Evolutionary conservation across 1,284 basidiomycete genomes (phyloP).

Genomic region (Mycosarcoma mackinlayi): DNA sequence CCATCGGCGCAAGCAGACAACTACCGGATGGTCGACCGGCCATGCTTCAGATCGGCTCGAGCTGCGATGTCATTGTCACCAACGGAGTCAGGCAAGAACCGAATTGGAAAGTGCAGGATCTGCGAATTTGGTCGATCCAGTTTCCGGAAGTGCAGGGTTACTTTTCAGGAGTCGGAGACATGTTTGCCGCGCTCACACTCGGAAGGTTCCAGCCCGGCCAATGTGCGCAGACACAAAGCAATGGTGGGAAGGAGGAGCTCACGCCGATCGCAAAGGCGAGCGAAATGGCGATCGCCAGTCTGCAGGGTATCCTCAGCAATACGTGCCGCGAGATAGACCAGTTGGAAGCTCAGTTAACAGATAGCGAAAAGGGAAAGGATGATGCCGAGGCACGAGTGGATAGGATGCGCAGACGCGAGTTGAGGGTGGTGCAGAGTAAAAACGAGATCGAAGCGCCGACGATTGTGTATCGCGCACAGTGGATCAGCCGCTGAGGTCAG

Average conservation of each 20-base stretch:
- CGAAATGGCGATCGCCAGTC: slow-evolving; percentile 78
- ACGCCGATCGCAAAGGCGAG: slow-evolving; percentile 73
- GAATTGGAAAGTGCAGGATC: not conserved
- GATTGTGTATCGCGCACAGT: slow-evolving; percentile 54
- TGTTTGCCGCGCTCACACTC: slow-evolving; percentile 92
- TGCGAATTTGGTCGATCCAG: slow-evolving; percentile 74
- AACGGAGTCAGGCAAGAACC: slow-evolving; percentile 21
- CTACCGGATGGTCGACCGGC: slow-evolving; percentile 42
- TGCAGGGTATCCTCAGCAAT: slow-evolving; percentile 80
- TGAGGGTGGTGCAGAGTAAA: slow-evolving; percentile 62
- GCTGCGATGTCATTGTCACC: slow-evolving; percentile 52
- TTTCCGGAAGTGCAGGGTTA: slow-evolving; percentile 88
- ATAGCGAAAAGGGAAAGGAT: slow-evolving; percentile 4
- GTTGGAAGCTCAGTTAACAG: slow-evolving; percentile 5
- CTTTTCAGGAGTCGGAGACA: slow-evolving; percentile 95
- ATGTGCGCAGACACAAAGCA: not conserved
- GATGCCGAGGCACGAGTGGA: slow-evolving; percentile 53
- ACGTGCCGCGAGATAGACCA: slow-evolving; percentile 44
- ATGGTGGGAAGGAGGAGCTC: slow-evolving; percentile 48
- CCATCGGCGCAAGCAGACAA: slow-evolving; percentile 40
- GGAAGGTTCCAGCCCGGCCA: slow-evolving; percentile 76
- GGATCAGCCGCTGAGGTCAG: slow-evolving; percentile 22
- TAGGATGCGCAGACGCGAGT: slow-evolving; percentile 60
- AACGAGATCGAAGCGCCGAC: slow-evolving; percentile 56
- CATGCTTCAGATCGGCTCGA: slow-evolving; percentile 67